A percentile compares a stretch with the other conserved stretches of the same genome.
These are phyloP conservation scores for Rhazya stricta DNA, from an alignment of 257 asterid genomes.

Conservation along the genomic window DNA sequence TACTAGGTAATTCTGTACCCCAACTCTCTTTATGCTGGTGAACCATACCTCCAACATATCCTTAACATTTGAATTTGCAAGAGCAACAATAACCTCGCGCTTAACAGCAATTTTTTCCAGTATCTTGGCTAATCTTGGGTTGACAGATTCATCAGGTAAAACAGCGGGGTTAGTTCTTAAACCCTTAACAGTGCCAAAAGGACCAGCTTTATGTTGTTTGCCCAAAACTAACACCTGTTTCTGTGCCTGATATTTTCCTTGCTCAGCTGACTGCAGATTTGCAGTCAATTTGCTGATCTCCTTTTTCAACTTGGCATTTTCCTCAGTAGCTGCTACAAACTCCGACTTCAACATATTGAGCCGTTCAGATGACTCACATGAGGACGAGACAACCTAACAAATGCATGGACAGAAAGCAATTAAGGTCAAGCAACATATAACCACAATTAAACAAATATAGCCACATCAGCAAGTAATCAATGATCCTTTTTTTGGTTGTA, in stretches of 20 bases:
- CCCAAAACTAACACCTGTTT: constrained; percentile 43
- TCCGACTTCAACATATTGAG: constrained; percentile 47
- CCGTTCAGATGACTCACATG: constrained; percentile 52
- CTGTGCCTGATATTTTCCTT: constrained; percentile 24
- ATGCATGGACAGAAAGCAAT: neutral
- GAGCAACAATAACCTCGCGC: constrained; percentile 53
- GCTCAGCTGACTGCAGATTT: constrained; percentile 43
- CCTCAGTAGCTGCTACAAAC: constrained; percentile 39
- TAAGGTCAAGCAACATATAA: neutral
- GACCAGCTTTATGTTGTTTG: constrained; percentile 39
- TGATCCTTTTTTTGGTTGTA: neutral
- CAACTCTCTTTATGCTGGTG: constrained; percentile 46
- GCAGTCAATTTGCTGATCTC: constrained; percentile 53
- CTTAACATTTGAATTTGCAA: constrained; percentile 55
- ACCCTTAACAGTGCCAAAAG: constrained; percentile 55
- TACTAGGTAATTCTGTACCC: constrained; percentile 56
- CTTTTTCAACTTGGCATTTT: constrained; percentile 50
- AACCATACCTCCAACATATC: constrained; percentile 54
- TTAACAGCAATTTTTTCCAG: constrained; percentile 45
- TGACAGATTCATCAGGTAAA: constrained; percentile 43
- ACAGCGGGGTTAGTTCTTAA: constrained; percentile 46
- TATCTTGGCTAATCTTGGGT: constrained; percentile 55
- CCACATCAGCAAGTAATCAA: neutral
- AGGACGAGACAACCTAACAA: constrained; percentile 42
- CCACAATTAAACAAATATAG: neutral